These are phyloP conservation scores for Inosperma sp. DNA, from an alignment of 768 basidiomycete species.

Conservation along the genomic window DNA sequence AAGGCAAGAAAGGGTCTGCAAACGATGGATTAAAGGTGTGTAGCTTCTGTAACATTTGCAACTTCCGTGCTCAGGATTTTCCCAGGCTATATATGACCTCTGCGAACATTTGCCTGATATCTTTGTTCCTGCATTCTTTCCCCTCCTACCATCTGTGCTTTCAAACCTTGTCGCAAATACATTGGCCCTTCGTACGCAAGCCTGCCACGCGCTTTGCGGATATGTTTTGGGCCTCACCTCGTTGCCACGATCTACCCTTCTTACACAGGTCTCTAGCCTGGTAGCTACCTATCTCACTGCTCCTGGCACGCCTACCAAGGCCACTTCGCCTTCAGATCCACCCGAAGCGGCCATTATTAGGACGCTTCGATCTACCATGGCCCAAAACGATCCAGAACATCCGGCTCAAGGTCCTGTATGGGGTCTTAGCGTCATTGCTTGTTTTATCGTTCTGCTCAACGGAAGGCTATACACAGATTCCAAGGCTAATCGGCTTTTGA, in stretches of 20 bases:
- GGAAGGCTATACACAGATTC: conserved; percentile 45
- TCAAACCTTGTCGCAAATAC: conserved; percentile 60
- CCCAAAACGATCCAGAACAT: conserved; percentile 48
- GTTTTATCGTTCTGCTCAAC: conserved; percentile 62
- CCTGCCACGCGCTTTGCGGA: conserved; percentile 72
- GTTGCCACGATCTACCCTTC: conserved; percentile 44
- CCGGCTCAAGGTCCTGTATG: conserved; percentile 76
- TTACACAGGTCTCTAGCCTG: conserved; percentile 48
- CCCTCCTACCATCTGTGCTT: conserved; percentile 55
- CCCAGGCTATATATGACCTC: conserved; percentile 69
- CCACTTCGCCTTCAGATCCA: conserved; percentile 33
- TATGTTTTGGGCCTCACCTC: conserved; percentile 51
- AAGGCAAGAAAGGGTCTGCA: conserved; percentile 81
- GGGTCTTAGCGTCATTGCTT: conserved; percentile 64
- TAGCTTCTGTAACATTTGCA: conserved; percentile 9
- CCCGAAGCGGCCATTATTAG: conserved; percentile 54
- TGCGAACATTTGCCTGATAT: conserved; percentile 55
- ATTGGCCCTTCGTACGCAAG: conserved; percentile 61
- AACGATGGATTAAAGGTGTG: conserved; percentile 74
- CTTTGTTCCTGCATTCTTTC: conserved; percentile 64
- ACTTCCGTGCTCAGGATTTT: conserved; percentile 6
- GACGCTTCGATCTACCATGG: conserved; percentile 61
- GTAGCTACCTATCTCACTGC: conserved; percentile 48
- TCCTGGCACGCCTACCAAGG: conserved; percentile 33
- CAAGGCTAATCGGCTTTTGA: conserved; percentile 42